Evolutionary conservation across 1,139 yeast genomes (phyloP).

Genomic region (Kurtzmaniella quercitrusa): DNA sequence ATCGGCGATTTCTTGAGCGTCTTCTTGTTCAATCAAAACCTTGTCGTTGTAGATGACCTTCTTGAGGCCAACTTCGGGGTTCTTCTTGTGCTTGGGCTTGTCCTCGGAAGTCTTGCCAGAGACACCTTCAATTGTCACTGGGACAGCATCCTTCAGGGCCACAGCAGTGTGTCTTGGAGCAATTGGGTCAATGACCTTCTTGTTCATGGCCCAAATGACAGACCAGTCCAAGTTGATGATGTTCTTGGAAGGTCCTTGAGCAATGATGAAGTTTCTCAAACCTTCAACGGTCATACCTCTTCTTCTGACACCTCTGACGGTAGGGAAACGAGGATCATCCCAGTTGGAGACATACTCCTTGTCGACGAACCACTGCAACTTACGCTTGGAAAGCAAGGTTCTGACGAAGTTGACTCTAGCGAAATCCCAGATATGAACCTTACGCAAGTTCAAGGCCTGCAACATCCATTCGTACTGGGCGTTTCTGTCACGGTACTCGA

Average conservation of each 20-base stretch:
- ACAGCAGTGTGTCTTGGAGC: slow-evolving; percentile 95
- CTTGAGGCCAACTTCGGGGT: slow-evolving; percentile 85
- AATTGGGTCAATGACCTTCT: slow-evolving; percentile 91
- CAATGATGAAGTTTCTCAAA: slow-evolving; percentile 81
- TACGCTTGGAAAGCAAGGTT: slow-evolving; percentile 91
- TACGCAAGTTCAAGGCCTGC: slow-evolving; percentile 72
- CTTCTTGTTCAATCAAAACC: slow-evolving; percentile 81
- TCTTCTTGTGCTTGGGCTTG: slow-evolving; percentile 93
- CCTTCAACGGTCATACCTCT: slow-evolving; percentile 99
- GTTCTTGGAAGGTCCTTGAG: slow-evolving; percentile 97
- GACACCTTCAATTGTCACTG: slow-evolving; percentile 64
- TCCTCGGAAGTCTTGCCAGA: slow-evolving; percentile 56
- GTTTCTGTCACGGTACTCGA: slow-evolving; percentile 96
- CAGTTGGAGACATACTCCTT: slow-evolving; percentile 79
- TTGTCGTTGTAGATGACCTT: slow-evolving; percentile 63
- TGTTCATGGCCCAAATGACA: slow-evolving; percentile 94
- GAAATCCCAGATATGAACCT: slow-evolving; percentile 96
- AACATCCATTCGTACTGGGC: slow-evolving; percentile 97
- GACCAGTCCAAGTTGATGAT: slow-evolving; percentile 96
- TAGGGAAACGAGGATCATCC: slow-evolving; percentile 99
- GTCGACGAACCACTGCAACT: slow-evolving; percentile 97
- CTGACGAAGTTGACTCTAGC: slow-evolving; percentile 94
- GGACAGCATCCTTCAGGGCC: slow-evolving; percentile 54
- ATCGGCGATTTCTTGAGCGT: slow-evolving; percentile 68
- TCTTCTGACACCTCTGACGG: slow-evolving; percentile 97